phyloP scores from a whole-genome alignment of 768 basidiomycete species.

The Fistulinella prunicolor region DNA sequence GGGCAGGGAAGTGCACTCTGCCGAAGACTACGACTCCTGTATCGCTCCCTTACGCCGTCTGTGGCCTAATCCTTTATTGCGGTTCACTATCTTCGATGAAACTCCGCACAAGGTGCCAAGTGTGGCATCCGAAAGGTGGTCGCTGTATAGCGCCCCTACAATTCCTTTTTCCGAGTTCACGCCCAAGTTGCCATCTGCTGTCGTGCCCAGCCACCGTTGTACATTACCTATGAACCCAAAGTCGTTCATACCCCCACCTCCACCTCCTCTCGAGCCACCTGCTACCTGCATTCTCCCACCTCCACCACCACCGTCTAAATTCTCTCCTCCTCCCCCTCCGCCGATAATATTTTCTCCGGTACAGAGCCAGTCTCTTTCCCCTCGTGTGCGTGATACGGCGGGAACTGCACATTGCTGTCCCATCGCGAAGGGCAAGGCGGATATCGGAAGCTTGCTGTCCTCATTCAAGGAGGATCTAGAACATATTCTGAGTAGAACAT shows the following conservation, averaged over 20 bases:
- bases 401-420: conserved; percentile 38
- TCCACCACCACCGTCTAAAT: conserved; percentile 16
- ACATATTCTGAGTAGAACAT: conserved; percentile 37
- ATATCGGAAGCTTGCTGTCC: conserved; percentile 45
- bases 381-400: background rate
- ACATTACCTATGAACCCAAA: no score
- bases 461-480: conserved; percentile 58
- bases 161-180: background rate
- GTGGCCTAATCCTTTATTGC: conserved; percentile 60
- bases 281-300: conserved; percentile 11
- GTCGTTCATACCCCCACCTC: no score
- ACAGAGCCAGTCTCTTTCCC: background rate
- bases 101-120: conserved; percentile 37
- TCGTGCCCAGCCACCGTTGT: no score
- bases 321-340: no score
- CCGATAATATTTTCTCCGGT: conserved; percentile 3
- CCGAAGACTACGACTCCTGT: conserved; percentile 53
- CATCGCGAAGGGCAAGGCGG: conserved; percentile 43
- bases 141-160: conserved; percentile 3
- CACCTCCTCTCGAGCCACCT: conserved; percentile 27
- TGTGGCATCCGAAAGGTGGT: conserved; percentile 1
- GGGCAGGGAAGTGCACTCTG: conserved; percentile 54
- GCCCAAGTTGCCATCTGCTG: conserved; percentile 1
- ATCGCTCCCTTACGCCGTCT: conserved; percentile 48
- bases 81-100: conserved; percentile 60